Conservation (phyloP, 1,284 basidiomycete genomes). For the Melampsora americana region DNA sequence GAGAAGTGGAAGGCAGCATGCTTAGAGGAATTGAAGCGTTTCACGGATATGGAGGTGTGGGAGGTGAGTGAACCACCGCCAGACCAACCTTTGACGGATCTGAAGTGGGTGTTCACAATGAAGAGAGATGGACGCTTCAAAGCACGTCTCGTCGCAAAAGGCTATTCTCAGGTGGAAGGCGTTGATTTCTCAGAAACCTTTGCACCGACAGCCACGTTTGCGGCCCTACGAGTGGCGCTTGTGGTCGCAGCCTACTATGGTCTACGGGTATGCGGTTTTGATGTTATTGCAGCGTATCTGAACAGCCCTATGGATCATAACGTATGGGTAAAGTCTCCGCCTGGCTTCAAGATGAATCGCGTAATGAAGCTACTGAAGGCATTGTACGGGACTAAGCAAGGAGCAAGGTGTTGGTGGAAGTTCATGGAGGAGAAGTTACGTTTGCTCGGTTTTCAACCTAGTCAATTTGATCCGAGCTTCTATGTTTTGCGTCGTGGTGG, state of each 20-base stretch:
- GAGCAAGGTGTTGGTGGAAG: constrained; percentile 10
- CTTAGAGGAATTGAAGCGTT: too few species aligned
- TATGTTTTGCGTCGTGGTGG: neutral
- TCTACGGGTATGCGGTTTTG: constrained; percentile 10
- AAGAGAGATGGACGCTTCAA: constrained; percentile 4
- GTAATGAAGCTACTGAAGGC: constrained; percentile 10
- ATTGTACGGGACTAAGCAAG: constrained; percentile 13
- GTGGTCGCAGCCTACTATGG: neutral
- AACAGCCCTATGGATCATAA: constrained; percentile 11
- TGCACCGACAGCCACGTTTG: constrained; percentile 26
- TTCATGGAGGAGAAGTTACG: constrained; percentile 6
- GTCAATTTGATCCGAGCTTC: neutral
- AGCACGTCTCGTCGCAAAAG: constrained; percentile 10
- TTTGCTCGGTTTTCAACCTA: neutral
- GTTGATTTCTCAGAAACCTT: constrained; percentile 5
- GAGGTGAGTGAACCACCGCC: too few species aligned
- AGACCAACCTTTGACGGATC: too few species aligned
- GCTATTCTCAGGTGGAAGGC: neutral
- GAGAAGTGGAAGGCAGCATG: too few species aligned
- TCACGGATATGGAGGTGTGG: too few species aligned
- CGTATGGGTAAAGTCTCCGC: neutral
- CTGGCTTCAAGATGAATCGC: neutral
- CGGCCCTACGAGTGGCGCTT: neutral
- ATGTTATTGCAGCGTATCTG: constrained; percentile 23
- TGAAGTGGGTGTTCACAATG: constrained; percentile 6